phyloP scores from a whole-genome alignment of 192 early-diverging fungal genomes.

The Thamnidium elegans region DNA sequence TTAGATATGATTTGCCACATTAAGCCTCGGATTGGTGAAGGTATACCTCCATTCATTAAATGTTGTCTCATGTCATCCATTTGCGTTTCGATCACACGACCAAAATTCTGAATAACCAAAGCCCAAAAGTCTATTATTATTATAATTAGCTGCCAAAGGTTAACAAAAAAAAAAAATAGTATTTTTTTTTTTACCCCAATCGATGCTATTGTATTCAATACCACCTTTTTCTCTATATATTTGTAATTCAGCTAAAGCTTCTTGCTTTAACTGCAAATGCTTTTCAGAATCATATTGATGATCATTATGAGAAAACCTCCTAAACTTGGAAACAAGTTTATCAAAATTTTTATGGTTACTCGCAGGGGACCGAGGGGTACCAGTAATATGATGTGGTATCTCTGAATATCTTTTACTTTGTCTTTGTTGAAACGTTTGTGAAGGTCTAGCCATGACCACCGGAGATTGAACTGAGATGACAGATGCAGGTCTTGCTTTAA shows the following conservation, averaged over 20 bases:
- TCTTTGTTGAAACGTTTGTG: conserved; percentile 29
- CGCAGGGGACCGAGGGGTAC: conserved; percentile 2
- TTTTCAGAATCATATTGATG: conserved; percentile 19
- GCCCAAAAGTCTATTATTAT: conserved; percentile 82
- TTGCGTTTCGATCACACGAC: conserved; percentile 66
- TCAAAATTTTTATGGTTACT: conserved; percentile 16
- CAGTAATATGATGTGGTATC: neutral
- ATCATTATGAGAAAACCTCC: conserved; percentile 18
- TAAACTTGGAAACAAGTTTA: conserved; percentile 20
- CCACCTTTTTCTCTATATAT: conserved; percentile 49
- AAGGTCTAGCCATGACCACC: conserved; percentile 21
- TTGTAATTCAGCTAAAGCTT: conserved; percentile 46
- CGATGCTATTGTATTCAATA: conserved; percentile 40
- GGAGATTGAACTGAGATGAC: neutral
- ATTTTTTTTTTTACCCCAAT: conserved; percentile 62
- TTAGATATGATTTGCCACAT: conserved; percentile 90
- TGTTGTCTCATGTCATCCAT: conserved; percentile 65
- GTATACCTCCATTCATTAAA: conserved; percentile 76
- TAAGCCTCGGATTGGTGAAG: conserved; percentile 79
- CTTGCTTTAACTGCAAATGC: conserved; percentile 30
- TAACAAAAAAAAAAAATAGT: neutral
- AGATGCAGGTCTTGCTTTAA: conserved; percentile 10
- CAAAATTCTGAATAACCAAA: conserved; percentile 81
- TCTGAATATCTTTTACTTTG: conserved; percentile 36
- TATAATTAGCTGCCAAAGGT: too few species aligned